phyloP scores from a whole-genome alignment of 768 basidiomycete genomes.

The Tephrocybe sp. region DNA sequence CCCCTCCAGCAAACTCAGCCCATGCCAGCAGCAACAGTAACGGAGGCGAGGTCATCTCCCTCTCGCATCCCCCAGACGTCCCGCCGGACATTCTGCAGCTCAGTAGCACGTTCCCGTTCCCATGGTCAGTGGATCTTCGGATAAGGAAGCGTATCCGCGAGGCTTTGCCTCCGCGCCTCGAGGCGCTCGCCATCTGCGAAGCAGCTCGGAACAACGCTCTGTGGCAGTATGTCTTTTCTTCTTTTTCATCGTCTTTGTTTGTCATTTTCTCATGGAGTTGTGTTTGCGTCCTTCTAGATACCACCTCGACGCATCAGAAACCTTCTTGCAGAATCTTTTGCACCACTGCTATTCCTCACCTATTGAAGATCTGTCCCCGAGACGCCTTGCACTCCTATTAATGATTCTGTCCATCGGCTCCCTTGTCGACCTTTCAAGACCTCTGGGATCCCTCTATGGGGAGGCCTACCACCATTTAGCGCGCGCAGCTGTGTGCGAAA shows the following conservation, averaged over 20 bases:
- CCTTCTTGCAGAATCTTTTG: constrained; percentile 66
- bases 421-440: constrained; percentile 60
- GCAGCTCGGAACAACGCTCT: constrained; percentile 67
- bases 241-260: constrained; percentile 7
- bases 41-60: constrained; percentile 1
- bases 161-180: constrained; percentile 57
- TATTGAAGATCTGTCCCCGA: constrained; percentile 60
- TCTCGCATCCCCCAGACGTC: constrained; percentile 34
- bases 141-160: constrained; percentile 65
- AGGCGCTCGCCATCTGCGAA: constrained; percentile 60
- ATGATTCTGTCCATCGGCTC: constrained; percentile 76
- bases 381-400: constrained; percentile 64
- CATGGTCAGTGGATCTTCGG: constrained; percentile 62
- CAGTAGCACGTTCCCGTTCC: constrained; percentile 69
- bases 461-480: constrained; percentile 70
- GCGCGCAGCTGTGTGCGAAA: constrained; percentile 67
- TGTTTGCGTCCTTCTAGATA: constrained; percentile 38
- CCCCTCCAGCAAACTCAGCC: not conserved
- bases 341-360: constrained; percentile 67
- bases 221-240: constrained; percentile 59
- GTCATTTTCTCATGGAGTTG: constrained; percentile 10
- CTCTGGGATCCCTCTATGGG: constrained; percentile 56
- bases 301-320: constrained; percentile 69
- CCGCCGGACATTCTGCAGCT: constrained; percentile 54
- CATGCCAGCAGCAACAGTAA: constrained; percentile 2